phyloP scores from a whole-genome alignment of 805 yeast species.

The Candida argentea region DNA sequence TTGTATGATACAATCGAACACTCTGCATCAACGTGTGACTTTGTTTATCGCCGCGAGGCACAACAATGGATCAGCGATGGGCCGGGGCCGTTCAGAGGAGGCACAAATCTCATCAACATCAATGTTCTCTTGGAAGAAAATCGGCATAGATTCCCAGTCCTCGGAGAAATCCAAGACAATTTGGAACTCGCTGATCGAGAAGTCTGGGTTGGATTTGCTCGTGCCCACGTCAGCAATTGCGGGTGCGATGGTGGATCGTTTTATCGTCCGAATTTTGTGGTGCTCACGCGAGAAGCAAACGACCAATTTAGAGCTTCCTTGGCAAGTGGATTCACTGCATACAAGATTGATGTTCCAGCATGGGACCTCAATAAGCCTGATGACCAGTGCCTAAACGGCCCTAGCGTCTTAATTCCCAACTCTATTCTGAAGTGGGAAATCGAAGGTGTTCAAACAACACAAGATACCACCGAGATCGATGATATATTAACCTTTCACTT shows the following conservation, averaged over 20 bases:
- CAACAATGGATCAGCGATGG: neutral
- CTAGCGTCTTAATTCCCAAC: constrained; percentile 15
- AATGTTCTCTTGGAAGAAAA: constrained; percentile 7
- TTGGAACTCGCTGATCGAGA: constrained; percentile 17
- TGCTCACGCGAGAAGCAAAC: constrained; percentile 4
- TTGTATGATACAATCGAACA: constrained; percentile 2
- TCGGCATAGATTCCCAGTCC: constrained; percentile 9
- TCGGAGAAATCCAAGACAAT: neutral
- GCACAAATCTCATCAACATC: constrained; percentile 21
- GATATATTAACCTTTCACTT: neutral
- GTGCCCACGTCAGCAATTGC: constrained; percentile 28
- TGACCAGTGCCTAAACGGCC: constrained; percentile 8
- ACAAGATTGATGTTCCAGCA: constrained; percentile 6
- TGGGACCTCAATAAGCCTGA: constrained; percentile 8
- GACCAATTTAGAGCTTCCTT: too few relatives aligned
- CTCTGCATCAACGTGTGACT: constrained; percentile 5
- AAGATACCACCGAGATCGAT: neutral
- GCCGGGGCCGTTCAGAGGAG: constrained; percentile 28
- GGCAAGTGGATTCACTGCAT: constrained; percentile 6
- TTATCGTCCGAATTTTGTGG: constrained; percentile 31
- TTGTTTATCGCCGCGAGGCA: constrained; percentile 8
- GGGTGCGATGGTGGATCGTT: constrained; percentile 31
- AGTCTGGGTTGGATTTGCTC: constrained; percentile 31
- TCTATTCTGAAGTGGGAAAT: constrained; percentile 9
- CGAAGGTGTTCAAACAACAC: neutral